Conservation (phyloP, 495 filamentous ascomycete genomes). For the Hypoxylon crocopeplum region DNA sequence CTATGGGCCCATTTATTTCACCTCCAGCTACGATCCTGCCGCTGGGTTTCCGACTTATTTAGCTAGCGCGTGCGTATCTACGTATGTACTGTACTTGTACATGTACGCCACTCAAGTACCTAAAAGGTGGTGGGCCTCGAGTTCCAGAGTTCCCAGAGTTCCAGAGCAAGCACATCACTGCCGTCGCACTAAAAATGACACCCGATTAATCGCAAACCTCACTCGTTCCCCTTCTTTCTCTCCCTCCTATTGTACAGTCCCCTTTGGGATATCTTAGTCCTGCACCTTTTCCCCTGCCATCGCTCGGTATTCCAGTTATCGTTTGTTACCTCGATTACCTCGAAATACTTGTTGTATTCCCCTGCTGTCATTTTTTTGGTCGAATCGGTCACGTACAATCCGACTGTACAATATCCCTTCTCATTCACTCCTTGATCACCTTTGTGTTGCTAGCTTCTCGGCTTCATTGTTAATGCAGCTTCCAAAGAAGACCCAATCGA, state of each 20-base stretch:
- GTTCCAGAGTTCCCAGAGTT: slow-evolving; percentile 4
- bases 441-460: slow-evolving; percentile 17
- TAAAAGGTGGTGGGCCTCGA: background rate
- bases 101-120: background rate
- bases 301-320: slow-evolving; percentile 17
- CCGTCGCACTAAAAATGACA: slow-evolving; percentile 41
- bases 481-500: slow-evolving; percentile 12
- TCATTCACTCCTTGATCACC: slow-evolving; percentile 16
- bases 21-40: slow-evolving; percentile 18
- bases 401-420: slow-evolving; percentile 29
- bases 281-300: slow-evolving; percentile 26
- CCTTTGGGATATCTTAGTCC: slow-evolving; percentile 15
- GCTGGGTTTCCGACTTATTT: slow-evolving; percentile 17
- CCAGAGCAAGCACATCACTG: slow-evolving; percentile 34
- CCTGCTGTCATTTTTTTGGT: slow-evolving; percentile 17
- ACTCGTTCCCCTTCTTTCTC: slow-evolving; percentile 30
- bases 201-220: slow-evolving; percentile 39
- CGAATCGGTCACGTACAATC: slow-evolving; percentile 20
- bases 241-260: slow-evolving; percentile 27
- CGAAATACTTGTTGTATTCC: slow-evolving; percentile 16
- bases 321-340: slow-evolving; percentile 26
- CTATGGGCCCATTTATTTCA: slow-evolving; percentile 13
- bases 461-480: slow-evolving; percentile 18
- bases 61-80: background rate
- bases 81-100: background rate